These are phyloP conservation scores for Candolleomyces eurysporus DNA, from an alignment of 768 basidiomycete species.

Conservation along the genomic window DNA sequence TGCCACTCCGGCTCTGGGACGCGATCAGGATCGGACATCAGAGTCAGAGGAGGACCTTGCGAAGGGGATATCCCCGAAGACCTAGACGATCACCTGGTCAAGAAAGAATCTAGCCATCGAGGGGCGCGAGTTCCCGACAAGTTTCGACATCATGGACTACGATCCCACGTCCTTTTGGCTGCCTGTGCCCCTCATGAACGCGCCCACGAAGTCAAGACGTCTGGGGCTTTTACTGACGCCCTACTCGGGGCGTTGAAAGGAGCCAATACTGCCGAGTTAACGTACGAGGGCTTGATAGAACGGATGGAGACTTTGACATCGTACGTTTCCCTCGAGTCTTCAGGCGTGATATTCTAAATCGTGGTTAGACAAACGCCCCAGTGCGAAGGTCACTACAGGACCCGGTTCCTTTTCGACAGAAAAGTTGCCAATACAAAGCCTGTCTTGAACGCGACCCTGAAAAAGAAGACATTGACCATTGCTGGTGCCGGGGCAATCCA, in stretches of 20 bases:
- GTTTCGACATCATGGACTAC: neutral
- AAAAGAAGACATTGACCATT: no score
- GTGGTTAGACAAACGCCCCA: slow-evolving; percentile 15
- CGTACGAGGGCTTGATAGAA: slow-evolving; percentile 9
- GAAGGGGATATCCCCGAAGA: neutral
- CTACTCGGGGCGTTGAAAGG: slow-evolving; percentile 6
- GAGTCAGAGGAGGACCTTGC: neutral
- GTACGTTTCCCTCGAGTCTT: neutral
- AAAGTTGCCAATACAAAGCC: neutral
- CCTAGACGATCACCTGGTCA: slow-evolving; percentile 1
- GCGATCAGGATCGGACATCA: neutral
- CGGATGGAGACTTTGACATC: neutral
- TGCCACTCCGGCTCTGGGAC: slow-evolving; percentile 16
- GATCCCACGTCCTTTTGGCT: slow-evolving; percentile 14
- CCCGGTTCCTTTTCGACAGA: slow-evolving; percentile 11
- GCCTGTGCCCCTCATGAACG: slow-evolving; percentile 11
- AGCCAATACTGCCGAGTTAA: neutral
- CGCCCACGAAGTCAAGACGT: slow-evolving; percentile 7
- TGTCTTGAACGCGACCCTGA: neutral
- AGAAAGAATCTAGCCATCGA: neutral
- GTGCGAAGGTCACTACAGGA: slow-evolving; percentile 14
- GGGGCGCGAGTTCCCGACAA: neutral
- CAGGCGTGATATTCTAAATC: neutral
- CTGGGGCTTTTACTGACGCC: slow-evolving; percentile 13
- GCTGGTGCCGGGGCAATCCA: no score